Evolutionary conservation across 495 filamentous ascomycete genomes (phyloP).

Genomic region (Penicillium roqueforti): DNA sequence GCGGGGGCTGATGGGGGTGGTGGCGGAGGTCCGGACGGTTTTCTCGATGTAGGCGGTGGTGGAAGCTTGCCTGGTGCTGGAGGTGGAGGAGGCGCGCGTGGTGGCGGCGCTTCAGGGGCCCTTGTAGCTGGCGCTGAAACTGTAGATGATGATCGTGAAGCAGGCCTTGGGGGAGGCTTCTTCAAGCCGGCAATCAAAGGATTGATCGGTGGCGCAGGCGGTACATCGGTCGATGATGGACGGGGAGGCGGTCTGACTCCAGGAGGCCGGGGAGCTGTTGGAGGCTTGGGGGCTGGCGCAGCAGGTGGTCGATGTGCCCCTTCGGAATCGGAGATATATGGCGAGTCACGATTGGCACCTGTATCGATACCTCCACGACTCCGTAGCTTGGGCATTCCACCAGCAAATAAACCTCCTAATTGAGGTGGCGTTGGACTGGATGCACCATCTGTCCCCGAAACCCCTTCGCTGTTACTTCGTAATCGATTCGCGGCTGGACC

Average conservation of each 20-base stretch:
- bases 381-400: constrained; percentile 91
- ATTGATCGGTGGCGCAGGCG: constrained; percentile 50
- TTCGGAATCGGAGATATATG: constrained; percentile 79
- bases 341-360: constrained; percentile 70
- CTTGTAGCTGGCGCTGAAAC: constrained; percentile 44
- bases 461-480: constrained; percentile 79
- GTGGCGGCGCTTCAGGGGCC: constrained; percentile 51
- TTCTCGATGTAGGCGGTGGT: constrained; percentile 53
- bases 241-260: constrained; percentile 47
- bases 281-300: constrained; percentile 54
- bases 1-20: constrained; percentile 41
- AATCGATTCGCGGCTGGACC: constrained; percentile 52
- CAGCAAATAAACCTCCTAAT: constrained; percentile 83
- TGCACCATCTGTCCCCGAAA: constrained; percentile 39
- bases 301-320: constrained; percentile 39
- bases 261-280: constrained; percentile 61
- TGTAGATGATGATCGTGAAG: constrained; percentile 49
- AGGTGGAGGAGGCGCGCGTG: constrained; percentile 63
- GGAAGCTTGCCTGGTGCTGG: constrained; percentile 49
- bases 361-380: constrained; percentile 89
- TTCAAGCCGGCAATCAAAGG: constrained; percentile 57
- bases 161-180: constrained; percentile 51
- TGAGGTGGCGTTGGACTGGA: constrained; percentile 59
- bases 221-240: constrained; percentile 51
- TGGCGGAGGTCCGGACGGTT: constrained; percentile 53